Conservation (phyloP, 129 eudicot species). For the Pseudognaphalium luteoalbum region DNA sequence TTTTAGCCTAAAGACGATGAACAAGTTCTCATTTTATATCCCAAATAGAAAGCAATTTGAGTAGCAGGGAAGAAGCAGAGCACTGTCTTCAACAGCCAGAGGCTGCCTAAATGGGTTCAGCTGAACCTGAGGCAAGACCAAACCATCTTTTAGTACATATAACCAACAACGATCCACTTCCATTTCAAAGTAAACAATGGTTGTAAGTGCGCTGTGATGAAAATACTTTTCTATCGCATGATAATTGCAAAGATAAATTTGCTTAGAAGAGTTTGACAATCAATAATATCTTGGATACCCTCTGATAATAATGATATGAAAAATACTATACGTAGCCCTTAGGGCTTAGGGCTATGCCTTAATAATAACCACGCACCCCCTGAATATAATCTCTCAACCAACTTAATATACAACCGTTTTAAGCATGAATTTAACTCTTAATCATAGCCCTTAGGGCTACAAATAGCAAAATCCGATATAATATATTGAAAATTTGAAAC, state of each 20-base stretch:
- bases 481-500: too few species aligned
- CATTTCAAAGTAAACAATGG: background rate
- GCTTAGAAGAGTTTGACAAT: background rate
- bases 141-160: constrained; percentile 13
- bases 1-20: constrained; percentile 4
- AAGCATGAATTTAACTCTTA: too few species aligned
- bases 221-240: background rate
- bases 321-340: too few species aligned
- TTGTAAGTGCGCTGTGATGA: background rate
- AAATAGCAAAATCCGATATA: too few species aligned
- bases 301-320: background rate
- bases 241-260: background rate
- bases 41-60: constrained; percentile 93
- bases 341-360: too few species aligned
- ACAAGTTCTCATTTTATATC: constrained; percentile 32
- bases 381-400: too few species aligned
- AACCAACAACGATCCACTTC: background rate
- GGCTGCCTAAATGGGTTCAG: constrained; percentile 95
- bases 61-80: constrained; percentile 74
- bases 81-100: constrained; percentile 69
- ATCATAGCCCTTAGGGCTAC: too few species aligned
- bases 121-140: constrained; percentile 55
- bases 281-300: background rate
- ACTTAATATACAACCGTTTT: too few species aligned
- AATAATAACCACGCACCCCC: too few species aligned